Conservation (phyloP, 2,329 filamentous ascomycete genomes). For the Neonectria ditissima region DNA sequence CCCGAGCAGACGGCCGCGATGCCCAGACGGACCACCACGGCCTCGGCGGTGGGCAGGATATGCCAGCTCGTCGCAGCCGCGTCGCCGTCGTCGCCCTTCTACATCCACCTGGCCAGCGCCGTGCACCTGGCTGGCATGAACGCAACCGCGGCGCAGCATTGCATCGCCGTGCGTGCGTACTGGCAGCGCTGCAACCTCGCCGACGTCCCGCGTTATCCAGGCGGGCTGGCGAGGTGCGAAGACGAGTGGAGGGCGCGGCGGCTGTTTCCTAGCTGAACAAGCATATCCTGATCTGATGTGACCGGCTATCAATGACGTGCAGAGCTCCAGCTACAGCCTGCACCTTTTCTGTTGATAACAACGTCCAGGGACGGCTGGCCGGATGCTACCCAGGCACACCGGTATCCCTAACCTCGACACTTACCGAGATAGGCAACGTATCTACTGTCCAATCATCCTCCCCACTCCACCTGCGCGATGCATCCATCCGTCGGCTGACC, state of each 20-base stretch:
- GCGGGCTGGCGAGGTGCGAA: slow-evolving; percentile 48
- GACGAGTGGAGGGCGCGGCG: slow-evolving; percentile 47
- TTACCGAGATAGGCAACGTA: neutral
- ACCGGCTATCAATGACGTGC: neutral
- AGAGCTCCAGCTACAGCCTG: neutral
- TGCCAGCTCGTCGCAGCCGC: slow-evolving; percentile 50
- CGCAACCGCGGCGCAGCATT: slow-evolving; percentile 48
- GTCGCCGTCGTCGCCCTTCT: slow-evolving; percentile 50
- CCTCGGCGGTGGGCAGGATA: slow-evolving; percentile 49
- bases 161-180: slow-evolving; percentile 50
- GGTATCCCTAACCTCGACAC: neutral
- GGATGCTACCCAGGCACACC: neutral
- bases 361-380: too few relatives aligned
- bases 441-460: neutral
- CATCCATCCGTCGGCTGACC: neutral
- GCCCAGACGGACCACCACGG: slow-evolving; percentile 33
- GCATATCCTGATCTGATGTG: too few relatives aligned
- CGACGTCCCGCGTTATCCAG: slow-evolving; percentile 52
- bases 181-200: slow-evolving; percentile 53
- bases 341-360: neutral
- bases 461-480: neutral
- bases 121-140: slow-evolving; percentile 54
- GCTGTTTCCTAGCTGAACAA: too few relatives aligned
- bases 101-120: slow-evolving; percentile 53
- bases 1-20: neutral